A percentile compares a stretch with the other conserved stretches of the same genome.
Evolutionary conservation across 257 asterid genomes (phyloP).

Genomic region (Fraxinus anomala): DNA sequence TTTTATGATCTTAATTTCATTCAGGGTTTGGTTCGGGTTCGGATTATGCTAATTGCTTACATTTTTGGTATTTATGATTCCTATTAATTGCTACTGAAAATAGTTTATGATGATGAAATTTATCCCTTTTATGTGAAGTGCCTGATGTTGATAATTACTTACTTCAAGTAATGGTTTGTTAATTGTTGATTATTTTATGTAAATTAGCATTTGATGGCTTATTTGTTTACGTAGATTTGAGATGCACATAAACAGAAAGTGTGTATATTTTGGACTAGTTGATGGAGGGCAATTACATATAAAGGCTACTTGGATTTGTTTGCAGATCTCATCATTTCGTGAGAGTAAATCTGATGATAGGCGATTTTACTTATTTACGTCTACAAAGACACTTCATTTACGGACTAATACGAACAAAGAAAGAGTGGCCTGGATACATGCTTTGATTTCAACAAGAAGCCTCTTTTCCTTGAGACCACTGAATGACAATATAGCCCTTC

Average conservation of each 20-base stretch:
- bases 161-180: background rate
- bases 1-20: background rate
- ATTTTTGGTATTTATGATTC: background rate
- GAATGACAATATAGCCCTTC: conserved; percentile 50
- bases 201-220: background rate
- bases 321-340: conserved; percentile 87
- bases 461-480: conserved; percentile 57
- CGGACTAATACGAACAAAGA: conserved; percentile 74
- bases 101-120: background rate
- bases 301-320: conserved; percentile 19
- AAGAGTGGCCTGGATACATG: conserved; percentile 84
- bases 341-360: conserved; percentile 89
- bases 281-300: background rate
- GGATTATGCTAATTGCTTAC: background rate
- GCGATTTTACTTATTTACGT: conserved; percentile 87
- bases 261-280: background rate
- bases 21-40: background rate
- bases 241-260: background rate
- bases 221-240: background rate
- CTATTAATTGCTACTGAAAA: background rate
- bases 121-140: background rate
- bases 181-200: background rate
- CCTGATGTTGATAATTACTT: background rate
- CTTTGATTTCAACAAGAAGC: conserved; percentile 70
- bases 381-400: conserved; percentile 90